Evolutionary conservation across 2,329 filamentous ascomycete genomes (phyloP).

Genomic region (Aureobasidium sp.): DNA sequence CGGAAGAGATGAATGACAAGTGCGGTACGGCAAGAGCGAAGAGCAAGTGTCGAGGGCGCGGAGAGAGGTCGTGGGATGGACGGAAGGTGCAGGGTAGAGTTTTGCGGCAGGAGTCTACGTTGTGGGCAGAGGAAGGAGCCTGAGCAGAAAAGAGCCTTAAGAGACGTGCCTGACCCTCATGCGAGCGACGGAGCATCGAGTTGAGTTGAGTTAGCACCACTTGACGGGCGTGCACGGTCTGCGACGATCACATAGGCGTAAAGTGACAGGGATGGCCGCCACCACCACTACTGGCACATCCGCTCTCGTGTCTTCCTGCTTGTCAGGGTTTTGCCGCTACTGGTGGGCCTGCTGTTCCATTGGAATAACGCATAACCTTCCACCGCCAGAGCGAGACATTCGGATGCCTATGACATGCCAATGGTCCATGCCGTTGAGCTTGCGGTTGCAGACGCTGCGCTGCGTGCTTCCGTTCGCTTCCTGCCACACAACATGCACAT

Average conservation of each 20-base stretch:
- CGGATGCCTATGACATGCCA: not conserved
- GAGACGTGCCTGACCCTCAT: not conserved
- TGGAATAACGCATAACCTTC: constrained; percentile 6
- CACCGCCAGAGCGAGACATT: not conserved
- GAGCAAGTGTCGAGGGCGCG: not conserved
- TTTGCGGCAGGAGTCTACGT: constrained; percentile 8
- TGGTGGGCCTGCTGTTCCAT: not conserved
- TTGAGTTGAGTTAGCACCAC: constrained; percentile 4
- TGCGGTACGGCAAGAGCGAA: not conserved
- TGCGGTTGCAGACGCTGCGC: constrained; percentile 1
- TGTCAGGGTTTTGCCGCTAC: constrained; percentile 4
- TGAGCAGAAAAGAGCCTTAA: not conserved
- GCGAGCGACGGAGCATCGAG: not conserved
- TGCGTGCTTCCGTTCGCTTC: constrained; percentile 11
- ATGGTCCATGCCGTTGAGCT: not conserved
- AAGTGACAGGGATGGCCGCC: constrained; percentile 13
- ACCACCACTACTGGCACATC: constrained; percentile 4
- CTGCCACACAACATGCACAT: constrained; percentile 13
- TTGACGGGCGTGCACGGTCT: constrained; percentile 6
- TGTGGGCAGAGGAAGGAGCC: not conserved
- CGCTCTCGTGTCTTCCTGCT: constrained; percentile 14
- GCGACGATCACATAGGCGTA: constrained; percentile 7
- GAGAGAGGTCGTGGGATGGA: not conserved
- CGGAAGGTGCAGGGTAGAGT: not conserved
- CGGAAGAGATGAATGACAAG: not conserved